A percentile compares a stretch with the other conserved stretches of the same genome.
Conservation (phyloP, 768 basidiomycete species). For the Rhodosporidiobolus odoratus region DNA sequence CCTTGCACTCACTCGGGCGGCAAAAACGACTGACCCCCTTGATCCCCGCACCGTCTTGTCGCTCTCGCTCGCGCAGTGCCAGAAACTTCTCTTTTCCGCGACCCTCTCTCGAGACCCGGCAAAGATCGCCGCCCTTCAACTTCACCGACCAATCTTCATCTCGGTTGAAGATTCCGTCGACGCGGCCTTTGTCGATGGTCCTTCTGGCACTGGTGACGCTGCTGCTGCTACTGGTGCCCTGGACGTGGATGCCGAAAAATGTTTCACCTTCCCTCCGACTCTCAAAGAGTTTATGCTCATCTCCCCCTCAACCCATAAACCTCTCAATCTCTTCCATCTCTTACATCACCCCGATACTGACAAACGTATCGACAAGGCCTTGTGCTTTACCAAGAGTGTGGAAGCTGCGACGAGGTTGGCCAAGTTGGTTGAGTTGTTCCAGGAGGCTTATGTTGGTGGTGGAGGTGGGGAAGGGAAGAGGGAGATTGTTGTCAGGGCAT, state of each 20-base stretch:
- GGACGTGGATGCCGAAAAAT: slow-evolving; percentile 42
- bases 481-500: slow-evolving; percentile 57
- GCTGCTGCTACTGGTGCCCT: slow-evolving; percentile 42
- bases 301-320: slow-evolving; percentile 71
- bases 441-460: slow-evolving; percentile 47
- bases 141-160: slow-evolving; percentile 79
- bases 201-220: neutral
- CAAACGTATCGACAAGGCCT: slow-evolving; percentile 55
- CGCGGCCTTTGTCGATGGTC: slow-evolving; percentile 56
- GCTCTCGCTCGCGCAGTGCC: slow-evolving; percentile 61
- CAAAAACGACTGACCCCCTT: neutral
- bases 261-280: slow-evolving; percentile 64
- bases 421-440: slow-evolving; percentile 72
- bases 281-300: slow-evolving; percentile 84
- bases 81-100: slow-evolving; percentile 92
- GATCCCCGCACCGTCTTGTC: no score
- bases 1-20: neutral
- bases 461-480: slow-evolving; percentile 4
- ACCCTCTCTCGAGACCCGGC: slow-evolving; percentile 90
- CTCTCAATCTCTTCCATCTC: slow-evolving; percentile 81
- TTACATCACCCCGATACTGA: slow-evolving; percentile 53
- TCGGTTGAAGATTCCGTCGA: slow-evolving; percentile 60
- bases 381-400: slow-evolving; percentile 95
- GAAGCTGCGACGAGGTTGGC: slow-evolving; percentile 82
- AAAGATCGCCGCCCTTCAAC: slow-evolving; percentile 75